Evolutionary conservation across 257 asterid genomes (phyloP).

Genomic region (Nicotiana noctiflora): DNA sequence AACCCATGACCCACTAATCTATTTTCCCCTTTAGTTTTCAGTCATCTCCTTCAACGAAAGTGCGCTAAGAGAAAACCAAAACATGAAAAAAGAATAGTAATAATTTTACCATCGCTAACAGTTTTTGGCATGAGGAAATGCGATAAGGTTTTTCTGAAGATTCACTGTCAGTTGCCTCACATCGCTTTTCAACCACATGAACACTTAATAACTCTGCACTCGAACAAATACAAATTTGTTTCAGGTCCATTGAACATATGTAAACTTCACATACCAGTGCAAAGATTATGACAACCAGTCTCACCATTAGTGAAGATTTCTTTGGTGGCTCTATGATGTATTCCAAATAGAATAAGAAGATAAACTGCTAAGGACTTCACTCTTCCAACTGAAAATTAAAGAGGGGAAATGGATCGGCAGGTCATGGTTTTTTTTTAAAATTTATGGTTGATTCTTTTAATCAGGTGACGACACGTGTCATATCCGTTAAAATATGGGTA

Average conservation of each 20-base stretch:
- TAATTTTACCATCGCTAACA: slow-evolving; percentile 47
- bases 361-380: too few species aligned
- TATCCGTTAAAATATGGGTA: too few species aligned
- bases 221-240: slow-evolving; percentile 41
- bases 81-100: neutral
- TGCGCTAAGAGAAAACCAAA: neutral
- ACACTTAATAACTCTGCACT: slow-evolving; percentile 30
- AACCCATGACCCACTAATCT: too few species aligned
- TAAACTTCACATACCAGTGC: slow-evolving; percentile 75
- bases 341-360: too few species aligned
- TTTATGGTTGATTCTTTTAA: slow-evolving; percentile 18
- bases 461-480: too few species aligned
- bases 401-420: too few species aligned
- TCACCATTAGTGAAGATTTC: slow-evolving; percentile 47
- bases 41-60: too few species aligned
- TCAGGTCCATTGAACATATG: slow-evolving; percentile 63
- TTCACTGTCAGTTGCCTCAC: slow-evolving; percentile 37
- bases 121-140: slow-evolving; percentile 77
- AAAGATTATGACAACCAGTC: slow-evolving; percentile 66
- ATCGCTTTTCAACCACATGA: slow-evolving; percentile 44
- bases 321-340: slow-evolving; percentile 25
- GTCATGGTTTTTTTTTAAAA: neutral
- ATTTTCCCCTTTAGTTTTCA: too few species aligned
- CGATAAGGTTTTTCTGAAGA: slow-evolving; percentile 52
- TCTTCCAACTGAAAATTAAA: too few species aligned